Base-by-base conservation (phyloP, 805 yeast species). In the Kodamaea kaohsiungensis region DNA sequence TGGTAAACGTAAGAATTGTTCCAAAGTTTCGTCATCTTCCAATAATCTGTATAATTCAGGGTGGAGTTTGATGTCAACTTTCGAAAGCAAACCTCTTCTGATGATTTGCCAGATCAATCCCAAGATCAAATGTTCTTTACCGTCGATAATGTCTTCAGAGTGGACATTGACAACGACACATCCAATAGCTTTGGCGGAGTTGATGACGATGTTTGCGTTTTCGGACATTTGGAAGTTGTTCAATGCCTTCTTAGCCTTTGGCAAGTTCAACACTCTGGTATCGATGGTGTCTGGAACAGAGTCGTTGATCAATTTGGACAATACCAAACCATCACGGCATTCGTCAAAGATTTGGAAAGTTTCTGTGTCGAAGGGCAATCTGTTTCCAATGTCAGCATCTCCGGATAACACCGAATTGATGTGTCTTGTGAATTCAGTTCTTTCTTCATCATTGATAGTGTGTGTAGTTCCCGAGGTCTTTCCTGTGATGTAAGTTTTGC, bases 211-310 rank as follows among this genome's bases (percentile, higher is more conserved):
- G 74, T 95, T 95, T 52, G 98, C 97, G 73, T 95, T 95, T 76
- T 95, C 99, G 60, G 89, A 83, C 86, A 96, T 93, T 60, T 92
- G 95, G 80, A 95, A 95, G 67, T 91, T 90, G 78, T 95, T 95
- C 69, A 95, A 81, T 15, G 82, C 73, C 73, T 90, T 92, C 61
- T 81, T 81, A 13, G 69, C 67, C 69, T 87, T 88, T 22, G 98
- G 96, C 69, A 86, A 77, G 72, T 95, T 95, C 68, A 95, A 82
- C 15, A 95, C 99, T 80, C 99, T 89, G 8, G 98, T 92, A 76
- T 95, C 99, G 64, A 95, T 95, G 9, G 99, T 95, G 73, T 95
- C 97, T 7, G 98, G 97, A 35, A 95, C 99, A 33, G 98, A 91
- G 73, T 95, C 99, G 70, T 95, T 95, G 70, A 95, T 91, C 68